Conservation (phyloP, 2,329 filamentous ascomycete species). For the Harringtonia aguacate region DNA sequence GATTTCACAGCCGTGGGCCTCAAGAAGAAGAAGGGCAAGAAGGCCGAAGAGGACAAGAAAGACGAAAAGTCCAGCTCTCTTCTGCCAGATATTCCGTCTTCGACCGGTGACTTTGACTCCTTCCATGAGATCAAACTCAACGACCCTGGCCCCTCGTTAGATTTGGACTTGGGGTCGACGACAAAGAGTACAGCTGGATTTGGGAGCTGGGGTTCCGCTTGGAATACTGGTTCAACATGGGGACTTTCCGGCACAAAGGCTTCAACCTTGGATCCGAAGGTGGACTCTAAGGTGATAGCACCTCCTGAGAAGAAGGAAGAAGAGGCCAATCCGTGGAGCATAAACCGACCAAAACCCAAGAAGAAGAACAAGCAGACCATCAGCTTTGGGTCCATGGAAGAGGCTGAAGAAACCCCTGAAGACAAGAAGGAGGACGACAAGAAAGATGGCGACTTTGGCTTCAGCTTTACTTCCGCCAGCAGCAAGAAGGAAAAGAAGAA, state of each 20-base stretch:
- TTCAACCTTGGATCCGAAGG: slow-evolving; percentile 18
- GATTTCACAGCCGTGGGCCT: slow-evolving; percentile 14
- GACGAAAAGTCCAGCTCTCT: slow-evolving; percentile 7
- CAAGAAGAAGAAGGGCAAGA: slow-evolving; percentile 49
- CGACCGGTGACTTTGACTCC: slow-evolving; percentile 31
- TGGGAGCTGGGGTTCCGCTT: slow-evolving; percentile 49
- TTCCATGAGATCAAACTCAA: slow-evolving; percentile 62
- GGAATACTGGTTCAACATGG: slow-evolving; percentile 29
- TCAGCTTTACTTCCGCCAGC: slow-evolving; percentile 19
- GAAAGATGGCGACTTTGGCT: slow-evolving; percentile 21
- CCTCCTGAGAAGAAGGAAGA: slow-evolving; percentile 26
- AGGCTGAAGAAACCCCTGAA: slow-evolving; percentile 21
- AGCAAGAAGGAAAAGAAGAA: slow-evolving; percentile 38
- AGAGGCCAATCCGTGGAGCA: slow-evolving; percentile 39
- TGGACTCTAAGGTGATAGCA: no score
- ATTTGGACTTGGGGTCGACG: slow-evolving; percentile 41
- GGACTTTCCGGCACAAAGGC: slow-evolving; percentile 25
- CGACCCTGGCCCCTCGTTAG: slow-evolving; percentile 43
- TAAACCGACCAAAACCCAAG: slow-evolving; percentile 36
- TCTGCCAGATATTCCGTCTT: slow-evolving; percentile 9
- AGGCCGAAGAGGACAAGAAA: slow-evolving; percentile 19
- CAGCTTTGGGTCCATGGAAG: slow-evolving; percentile 36
- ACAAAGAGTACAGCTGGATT: slow-evolving; percentile 33
- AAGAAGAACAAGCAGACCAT: slow-evolving; percentile 36
- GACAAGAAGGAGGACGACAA: slow-evolving; percentile 18